These are phyloP conservation scores for Rhodamnia rubescens DNA, from an alignment of 345 rosid genomes.

Conservation along the genomic window DNA sequence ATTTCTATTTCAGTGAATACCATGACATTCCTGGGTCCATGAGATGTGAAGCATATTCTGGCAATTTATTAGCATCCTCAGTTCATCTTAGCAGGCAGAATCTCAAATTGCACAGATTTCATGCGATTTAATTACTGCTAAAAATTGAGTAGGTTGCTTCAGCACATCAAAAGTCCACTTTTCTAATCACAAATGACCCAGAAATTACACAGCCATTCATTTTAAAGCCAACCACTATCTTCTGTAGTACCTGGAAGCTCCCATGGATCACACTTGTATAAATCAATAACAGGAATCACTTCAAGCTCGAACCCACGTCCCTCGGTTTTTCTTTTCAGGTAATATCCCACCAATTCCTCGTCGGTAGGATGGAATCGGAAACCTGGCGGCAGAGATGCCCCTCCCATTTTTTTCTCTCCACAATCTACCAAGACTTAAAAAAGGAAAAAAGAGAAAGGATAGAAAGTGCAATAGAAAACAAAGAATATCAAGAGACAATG, in stretches of 20 bases:
- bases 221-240: background rate
- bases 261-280: conserved; percentile 94
- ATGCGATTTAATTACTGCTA: background rate
- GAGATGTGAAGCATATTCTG: background rate
- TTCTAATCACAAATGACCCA: background rate
- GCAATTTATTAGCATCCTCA: background rate
- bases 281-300: conserved; percentile 63
- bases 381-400: conserved; percentile 75
- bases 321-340: conserved; percentile 58
- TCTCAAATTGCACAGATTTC: background rate
- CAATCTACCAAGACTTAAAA: background rate
- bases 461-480: background rate
- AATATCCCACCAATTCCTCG: conserved; percentile 75
- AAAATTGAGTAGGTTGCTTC: background rate
- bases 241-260: conserved; percentile 64
- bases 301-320: conserved; percentile 71
- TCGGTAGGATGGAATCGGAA: conserved; percentile 91
- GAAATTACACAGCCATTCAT: background rate
- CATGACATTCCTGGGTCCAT: background rate
- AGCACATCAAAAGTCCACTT: background rate
- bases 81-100: background rate
- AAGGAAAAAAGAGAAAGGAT: background rate
- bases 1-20: background rate
- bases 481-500: background rate
- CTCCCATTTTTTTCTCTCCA: conserved; percentile 24